Evolutionary conservation across 2,329 filamentous ascomycete genomes (phyloP).

Genomic region (Colletotrichum sp.): DNA sequence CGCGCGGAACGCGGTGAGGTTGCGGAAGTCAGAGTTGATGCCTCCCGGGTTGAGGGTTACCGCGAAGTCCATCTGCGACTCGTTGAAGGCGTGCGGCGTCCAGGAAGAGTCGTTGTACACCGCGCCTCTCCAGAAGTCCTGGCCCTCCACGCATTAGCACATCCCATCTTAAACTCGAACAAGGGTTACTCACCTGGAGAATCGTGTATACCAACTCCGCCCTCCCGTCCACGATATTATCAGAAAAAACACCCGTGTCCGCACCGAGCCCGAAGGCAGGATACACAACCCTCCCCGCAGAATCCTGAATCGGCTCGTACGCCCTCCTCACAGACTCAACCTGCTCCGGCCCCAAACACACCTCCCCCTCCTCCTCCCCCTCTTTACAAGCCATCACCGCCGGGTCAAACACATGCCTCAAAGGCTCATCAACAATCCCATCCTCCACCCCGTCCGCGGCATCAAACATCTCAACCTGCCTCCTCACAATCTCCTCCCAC

Average conservation of each 20-base stretch:
- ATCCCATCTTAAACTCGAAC: slow-evolving; percentile 30
- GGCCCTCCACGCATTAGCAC: background rate
- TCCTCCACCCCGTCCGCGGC: slow-evolving; percentile 52
- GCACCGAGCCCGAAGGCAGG: background rate
- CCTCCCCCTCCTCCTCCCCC: background rate
- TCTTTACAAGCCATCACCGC: slow-evolving; percentile 41
- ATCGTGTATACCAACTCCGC: background rate
- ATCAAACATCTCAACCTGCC: slow-evolving; percentile 33
- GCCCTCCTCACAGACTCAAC: background rate
- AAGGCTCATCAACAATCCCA: slow-evolving; percentile 43
- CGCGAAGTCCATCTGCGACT: slow-evolving; percentile 37
- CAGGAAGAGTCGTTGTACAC: slow-evolving; percentile 43
- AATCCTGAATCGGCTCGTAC: slow-evolving; percentile 31
- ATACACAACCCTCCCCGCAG: slow-evolving; percentile 36
- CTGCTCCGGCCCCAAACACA: background rate
- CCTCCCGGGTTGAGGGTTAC: slow-evolving; percentile 39
- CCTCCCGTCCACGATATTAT: background rate
- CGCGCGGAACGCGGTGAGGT: slow-evolving; percentile 41
- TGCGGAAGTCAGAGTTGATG: slow-evolving; percentile 41
- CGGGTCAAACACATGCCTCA: slow-evolving; percentile 49
- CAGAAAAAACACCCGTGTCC: background rate
- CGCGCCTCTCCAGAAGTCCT: slow-evolving; percentile 29
- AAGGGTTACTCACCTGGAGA: slow-evolving; percentile 42
- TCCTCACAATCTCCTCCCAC: slow-evolving; percentile 32
- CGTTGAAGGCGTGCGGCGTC: slow-evolving; percentile 34